Conservation (phyloP, 257 asterid genomes). For the Ehretia macrophylla region DNA sequence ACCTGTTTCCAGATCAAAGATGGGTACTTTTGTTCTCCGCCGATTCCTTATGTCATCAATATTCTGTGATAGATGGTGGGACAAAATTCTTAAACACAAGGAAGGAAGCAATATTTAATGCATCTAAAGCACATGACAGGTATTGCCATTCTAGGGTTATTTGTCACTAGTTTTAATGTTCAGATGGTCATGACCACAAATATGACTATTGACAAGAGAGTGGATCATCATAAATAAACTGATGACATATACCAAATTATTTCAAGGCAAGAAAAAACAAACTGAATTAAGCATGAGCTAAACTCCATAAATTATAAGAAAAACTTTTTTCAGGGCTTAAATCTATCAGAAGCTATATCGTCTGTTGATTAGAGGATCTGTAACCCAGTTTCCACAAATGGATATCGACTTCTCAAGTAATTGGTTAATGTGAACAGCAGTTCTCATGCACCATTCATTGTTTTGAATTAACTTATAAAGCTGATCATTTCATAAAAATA, state of each 20-base stretch:
- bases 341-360: too few relatives aligned
- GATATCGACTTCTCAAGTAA: not conserved
- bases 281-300: not conserved
- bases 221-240: not conserved
- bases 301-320: not conserved
- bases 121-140: too few relatives aligned
- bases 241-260: not conserved
- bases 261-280: not conserved
- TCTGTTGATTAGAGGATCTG: too few relatives aligned
- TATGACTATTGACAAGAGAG: too few relatives aligned
- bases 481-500: too few relatives aligned
- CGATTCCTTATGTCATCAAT: constrained; percentile 71
- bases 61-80: constrained; percentile 50
- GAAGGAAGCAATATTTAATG: too few relatives aligned
- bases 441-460: too few relatives aligned
- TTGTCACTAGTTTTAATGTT: too few relatives aligned
- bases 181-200: too few relatives aligned
- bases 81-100: not conserved
- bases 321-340: not conserved
- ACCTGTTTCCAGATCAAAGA: constrained; percentile 86
- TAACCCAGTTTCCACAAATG: not conserved
- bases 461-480: too few relatives aligned
- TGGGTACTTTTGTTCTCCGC: constrained; percentile 77
- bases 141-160: too few relatives aligned
- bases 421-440: too few relatives aligned